A percentile compares a stretch with the other conserved stretches of the same genome.
phyloP scores from a whole-genome alignment of 2,329 filamentous ascomycete species.

The Trichoderma polysporum region DNA sequence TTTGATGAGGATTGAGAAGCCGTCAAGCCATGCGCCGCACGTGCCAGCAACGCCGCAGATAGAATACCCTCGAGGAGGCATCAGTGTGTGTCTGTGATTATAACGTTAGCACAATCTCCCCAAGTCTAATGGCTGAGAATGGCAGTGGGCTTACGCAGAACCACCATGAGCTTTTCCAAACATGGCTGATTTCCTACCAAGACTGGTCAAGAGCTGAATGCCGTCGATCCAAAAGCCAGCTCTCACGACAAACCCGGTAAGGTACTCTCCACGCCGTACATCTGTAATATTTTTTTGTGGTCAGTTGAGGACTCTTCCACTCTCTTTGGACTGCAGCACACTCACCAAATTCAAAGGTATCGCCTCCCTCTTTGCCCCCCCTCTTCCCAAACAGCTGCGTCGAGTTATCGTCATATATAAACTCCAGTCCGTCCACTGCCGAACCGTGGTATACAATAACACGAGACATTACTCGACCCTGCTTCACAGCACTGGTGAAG shows the following conservation, averaged over 20 bases:
- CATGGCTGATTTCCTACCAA: slow-evolving; percentile 80
- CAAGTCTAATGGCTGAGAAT: background rate
- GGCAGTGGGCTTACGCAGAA: slow-evolving; percentile 64
- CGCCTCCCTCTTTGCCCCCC: slow-evolving; percentile 67
- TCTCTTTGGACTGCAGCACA: slow-evolving; percentile 6
- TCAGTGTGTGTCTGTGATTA: slow-evolving; percentile 69
- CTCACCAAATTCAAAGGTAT: slow-evolving; percentile 76
- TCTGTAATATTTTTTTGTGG: slow-evolving; percentile 49
- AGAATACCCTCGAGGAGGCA: slow-evolving; percentile 84
- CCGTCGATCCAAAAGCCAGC: slow-evolving; percentile 83
- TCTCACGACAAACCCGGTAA: slow-evolving; percentile 82
- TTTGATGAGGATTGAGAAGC: slow-evolving; percentile 72
- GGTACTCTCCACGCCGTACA: slow-evolving; percentile 77
- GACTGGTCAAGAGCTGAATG: slow-evolving; percentile 83
- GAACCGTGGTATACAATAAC: slow-evolving; percentile 75
- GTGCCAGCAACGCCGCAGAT: slow-evolving; percentile 86
- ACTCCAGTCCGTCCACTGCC: slow-evolving; percentile 83
- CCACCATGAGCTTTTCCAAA: slow-evolving; percentile 82
- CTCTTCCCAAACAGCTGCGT: slow-evolving; percentile 83
- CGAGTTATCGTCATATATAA: slow-evolving; percentile 84
- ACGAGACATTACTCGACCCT: slow-evolving; percentile 71
- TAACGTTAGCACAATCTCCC: slow-evolving; percentile 27
- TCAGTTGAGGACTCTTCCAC: background rate
- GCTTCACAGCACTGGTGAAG: slow-evolving; percentile 65
- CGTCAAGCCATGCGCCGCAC: slow-evolving; percentile 77